A percentile compares a stretch with the other conserved stretches of the same genome.
phyloP scores from a whole-genome alignment of 495 filamentous ascomycete genomes.

The Podospora pseudoanserina region DNA sequence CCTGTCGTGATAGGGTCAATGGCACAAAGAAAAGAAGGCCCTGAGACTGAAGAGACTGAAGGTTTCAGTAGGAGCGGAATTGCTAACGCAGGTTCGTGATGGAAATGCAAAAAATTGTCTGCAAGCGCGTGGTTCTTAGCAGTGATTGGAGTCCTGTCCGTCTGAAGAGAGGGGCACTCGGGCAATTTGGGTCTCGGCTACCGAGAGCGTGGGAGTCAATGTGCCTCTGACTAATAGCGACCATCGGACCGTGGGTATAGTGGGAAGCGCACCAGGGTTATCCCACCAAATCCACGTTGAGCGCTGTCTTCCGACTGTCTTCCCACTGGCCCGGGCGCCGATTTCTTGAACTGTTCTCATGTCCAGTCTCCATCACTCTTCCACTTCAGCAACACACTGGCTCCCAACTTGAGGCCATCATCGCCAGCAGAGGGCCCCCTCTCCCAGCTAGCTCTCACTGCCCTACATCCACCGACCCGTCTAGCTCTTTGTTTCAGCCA shows the following conservation, averaged over 20 bases:
- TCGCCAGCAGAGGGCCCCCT: constrained; percentile 6
- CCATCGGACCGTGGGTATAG: constrained; percentile 15
- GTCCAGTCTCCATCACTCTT: constrained; percentile 6
- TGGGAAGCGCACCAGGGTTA: constrained; percentile 9
- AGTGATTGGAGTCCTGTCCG: constrained; percentile 22
- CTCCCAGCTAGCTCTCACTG: background rate
- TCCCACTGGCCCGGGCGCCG: background rate
- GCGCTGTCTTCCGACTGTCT: constrained; percentile 5
- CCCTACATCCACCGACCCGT: background rate
- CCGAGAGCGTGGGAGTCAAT: constrained; percentile 29
- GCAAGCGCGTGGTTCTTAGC: constrained; percentile 9
- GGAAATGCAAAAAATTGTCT: constrained; percentile 15
- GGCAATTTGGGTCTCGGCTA: constrained; percentile 26
- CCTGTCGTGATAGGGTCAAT: background rate
- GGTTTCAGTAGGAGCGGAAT: constrained; percentile 9
- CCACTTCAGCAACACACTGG: background rate
- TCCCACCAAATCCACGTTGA: constrained; percentile 3
- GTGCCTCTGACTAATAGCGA: constrained; percentile 24
- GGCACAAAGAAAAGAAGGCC: background rate
- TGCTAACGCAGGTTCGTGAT: constrained; percentile 31
- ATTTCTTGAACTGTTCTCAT: constrained; percentile 18
- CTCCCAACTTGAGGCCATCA: constrained; percentile 15
- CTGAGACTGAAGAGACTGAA: constrained; percentile 1
- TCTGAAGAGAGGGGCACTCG: constrained; percentile 16
- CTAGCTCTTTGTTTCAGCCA: constrained; percentile 8